These are phyloP conservation scores for Hymenoscyphus salicellus DNA, from an alignment of 2,329 filamentous ascomycete species.

Conservation along the genomic window DNA sequence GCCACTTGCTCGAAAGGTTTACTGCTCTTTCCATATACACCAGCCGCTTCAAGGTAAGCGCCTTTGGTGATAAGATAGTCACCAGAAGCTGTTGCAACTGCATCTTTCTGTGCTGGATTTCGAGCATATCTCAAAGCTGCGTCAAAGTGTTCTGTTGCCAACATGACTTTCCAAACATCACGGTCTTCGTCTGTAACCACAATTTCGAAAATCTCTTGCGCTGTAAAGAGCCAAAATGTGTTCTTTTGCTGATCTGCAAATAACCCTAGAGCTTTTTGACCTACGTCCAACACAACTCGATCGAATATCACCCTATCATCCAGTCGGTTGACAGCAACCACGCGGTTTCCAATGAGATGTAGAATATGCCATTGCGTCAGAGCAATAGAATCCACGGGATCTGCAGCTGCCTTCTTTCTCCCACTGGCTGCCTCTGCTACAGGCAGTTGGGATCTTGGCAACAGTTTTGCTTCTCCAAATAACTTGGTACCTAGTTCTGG, in stretches of 20 bases:
- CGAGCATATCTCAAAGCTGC: conserved; percentile 81
- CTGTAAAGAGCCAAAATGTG: conserved; percentile 95
- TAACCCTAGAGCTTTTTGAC: conserved; percentile 77
- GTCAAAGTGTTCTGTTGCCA: conserved; percentile 83
- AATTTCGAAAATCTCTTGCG: conserved; percentile 88
- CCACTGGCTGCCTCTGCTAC: conserved; percentile 63
- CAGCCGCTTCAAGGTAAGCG: conserved; percentile 79
- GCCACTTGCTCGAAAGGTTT: conserved; percentile 97
- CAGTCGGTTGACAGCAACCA: conserved; percentile 83
- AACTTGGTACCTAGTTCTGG: conserved; percentile 69
- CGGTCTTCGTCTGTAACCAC: conserved; percentile 85
- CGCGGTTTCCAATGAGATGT: conserved; percentile 73
- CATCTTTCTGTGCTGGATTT: conserved; percentile 78
- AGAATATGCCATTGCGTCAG: conserved; percentile 94
- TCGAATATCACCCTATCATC: conserved; percentile 85
- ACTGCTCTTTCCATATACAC: conserved; percentile 89
- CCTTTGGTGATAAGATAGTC: conserved; percentile 82
- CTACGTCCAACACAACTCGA: conserved; percentile 76
- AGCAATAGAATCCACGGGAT: conserved; percentile 74
- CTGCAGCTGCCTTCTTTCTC: conserved; percentile 62
- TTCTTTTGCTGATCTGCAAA: conserved; percentile 90
- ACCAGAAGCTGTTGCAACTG: conserved; percentile 85
- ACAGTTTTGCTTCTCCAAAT: conserved; percentile 74
- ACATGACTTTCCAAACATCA: conserved; percentile 92
- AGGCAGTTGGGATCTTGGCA: conserved; percentile 71